Evolutionary conservation across 2,329 filamentous ascomycete genomes (phyloP).

Genomic region (Hypoxylon sp.): DNA sequence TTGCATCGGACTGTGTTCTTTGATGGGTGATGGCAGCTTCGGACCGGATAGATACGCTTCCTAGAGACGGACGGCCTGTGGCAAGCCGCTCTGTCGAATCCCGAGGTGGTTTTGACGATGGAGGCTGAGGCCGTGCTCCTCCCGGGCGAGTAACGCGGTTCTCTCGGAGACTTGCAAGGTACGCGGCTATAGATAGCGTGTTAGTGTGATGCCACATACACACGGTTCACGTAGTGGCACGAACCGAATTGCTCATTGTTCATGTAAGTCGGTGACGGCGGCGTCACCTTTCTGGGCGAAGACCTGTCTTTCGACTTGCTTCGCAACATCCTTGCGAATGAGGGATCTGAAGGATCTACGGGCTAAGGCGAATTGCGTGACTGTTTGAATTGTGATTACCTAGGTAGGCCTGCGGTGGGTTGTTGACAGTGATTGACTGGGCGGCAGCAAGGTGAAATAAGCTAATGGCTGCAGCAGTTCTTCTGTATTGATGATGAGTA

Average conservation of each 20-base stretch:
- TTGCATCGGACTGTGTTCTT: constrained; percentile 28
- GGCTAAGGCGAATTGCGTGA: constrained; percentile 3
- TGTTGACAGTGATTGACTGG: constrained; percentile 18
- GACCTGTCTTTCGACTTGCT: constrained; percentile 52
- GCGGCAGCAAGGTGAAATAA: constrained; percentile 4
- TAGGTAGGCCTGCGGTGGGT: constrained; percentile 7
- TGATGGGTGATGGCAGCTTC: constrained; percentile 52
- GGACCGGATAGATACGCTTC: constrained; percentile 50
- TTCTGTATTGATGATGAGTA: constrained; percentile 26
- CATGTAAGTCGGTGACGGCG: constrained; percentile 74
- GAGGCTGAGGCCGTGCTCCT: constrained; percentile 74
- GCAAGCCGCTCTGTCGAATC: constrained; percentile 49
- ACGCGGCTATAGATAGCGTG: constrained; percentile 65
- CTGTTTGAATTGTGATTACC: constrained; percentile 14
- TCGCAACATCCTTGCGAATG: constrained; percentile 41
- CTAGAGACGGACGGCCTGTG: constrained; percentile 50
- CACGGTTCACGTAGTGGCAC: constrained; percentile 41
- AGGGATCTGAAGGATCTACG: constrained; percentile 8
- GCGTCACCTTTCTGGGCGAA: constrained; percentile 66
- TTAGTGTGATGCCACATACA: constrained; percentile 26
- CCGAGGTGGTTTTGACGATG: constrained; percentile 49
- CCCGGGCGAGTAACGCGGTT: constrained; percentile 76
- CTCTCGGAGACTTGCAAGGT: constrained; percentile 77
- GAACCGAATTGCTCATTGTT: constrained; percentile 75
- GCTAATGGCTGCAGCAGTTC: constrained; percentile 25